Conservation (phyloP, 164 flowering plant species). For the Stephania cephalantha region DNA sequence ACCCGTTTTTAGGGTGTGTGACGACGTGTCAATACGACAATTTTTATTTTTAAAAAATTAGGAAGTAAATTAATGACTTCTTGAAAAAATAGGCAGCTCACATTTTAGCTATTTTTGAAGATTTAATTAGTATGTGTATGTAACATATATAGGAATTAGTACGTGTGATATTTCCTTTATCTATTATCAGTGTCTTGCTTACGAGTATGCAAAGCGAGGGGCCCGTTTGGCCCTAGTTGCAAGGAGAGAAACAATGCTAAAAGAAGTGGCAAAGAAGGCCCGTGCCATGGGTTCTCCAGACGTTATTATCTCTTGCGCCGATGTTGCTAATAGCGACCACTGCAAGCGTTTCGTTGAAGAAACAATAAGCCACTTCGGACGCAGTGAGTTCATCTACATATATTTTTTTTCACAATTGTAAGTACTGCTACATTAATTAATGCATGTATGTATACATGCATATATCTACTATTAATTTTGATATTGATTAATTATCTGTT, state of each 20-base stretch:
- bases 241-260: slow-evolving; percentile 41
- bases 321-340: slow-evolving; percentile 44
- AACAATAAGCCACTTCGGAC: slow-evolving; percentile 41
- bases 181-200: slow-evolving; percentile 37
- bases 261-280: slow-evolving; percentile 36
- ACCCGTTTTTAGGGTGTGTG: no score
- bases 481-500: no score
- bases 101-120: not conserved
- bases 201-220: slow-evolving; percentile 57
- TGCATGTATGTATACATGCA: not conserved
- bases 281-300: slow-evolving; percentile 43
- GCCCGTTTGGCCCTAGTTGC: slow-evolving; percentile 51
- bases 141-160: no score
- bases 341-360: slow-evolving; percentile 36
- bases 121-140: no score
- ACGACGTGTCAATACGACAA: no score
- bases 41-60: no score
- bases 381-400: slow-evolving; percentile 27
- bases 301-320: slow-evolving; percentile 35
- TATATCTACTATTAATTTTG: no score
- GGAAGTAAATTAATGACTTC: no score
- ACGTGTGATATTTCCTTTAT: not conserved
- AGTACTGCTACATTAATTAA: not conserved
- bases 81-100: no score
- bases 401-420: no score